Conservation (phyloP, 2,329 filamentous ascomycete genomes). For the Aciculosporium take region DNA sequence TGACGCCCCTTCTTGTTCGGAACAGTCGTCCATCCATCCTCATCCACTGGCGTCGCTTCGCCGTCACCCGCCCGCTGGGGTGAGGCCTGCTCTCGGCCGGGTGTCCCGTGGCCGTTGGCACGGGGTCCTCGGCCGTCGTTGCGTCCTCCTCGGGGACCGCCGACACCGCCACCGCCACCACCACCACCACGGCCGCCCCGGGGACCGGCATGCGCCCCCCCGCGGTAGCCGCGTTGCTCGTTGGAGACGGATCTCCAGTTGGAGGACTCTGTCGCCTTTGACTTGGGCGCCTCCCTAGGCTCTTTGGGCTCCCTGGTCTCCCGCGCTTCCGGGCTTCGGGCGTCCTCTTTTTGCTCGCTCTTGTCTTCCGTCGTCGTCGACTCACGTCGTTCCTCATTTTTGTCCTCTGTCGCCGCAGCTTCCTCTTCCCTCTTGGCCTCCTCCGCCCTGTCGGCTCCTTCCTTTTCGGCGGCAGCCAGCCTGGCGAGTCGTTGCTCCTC, state of each 20-base stretch:
- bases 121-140: conserved; percentile 31
- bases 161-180: conserved; percentile 18
- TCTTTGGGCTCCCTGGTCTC: conserved; percentile 30
- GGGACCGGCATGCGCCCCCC: conserved; percentile 30
- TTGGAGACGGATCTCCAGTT: conserved; percentile 44
- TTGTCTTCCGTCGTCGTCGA: neutral
- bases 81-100: conserved; percentile 21
- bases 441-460: conserved; percentile 20
- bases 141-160: conserved; percentile 26
- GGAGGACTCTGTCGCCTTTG: conserved; percentile 41
- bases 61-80: conserved; percentile 18
- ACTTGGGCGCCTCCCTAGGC: conserved; percentile 32
- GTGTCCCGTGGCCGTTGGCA: conserved; percentile 37
- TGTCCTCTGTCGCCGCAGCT: conserved; percentile 17
- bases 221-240: conserved; percentile 30
- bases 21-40: conserved; percentile 52
- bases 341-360: conserved; percentile 33
- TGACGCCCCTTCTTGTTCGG: conserved; percentile 23
- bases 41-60: conserved; percentile 27
- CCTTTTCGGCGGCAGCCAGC: conserved; percentile 38
- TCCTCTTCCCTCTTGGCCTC: conserved; percentile 20
- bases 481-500: conserved; percentile 53
- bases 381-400: conserved; percentile 14
- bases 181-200: conserved; percentile 19
- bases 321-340: conserved; percentile 24